These are phyloP conservation scores for Inga oerstediana DNA, from an alignment of 306 rosid genomes.

Conservation along the genomic window DNA sequence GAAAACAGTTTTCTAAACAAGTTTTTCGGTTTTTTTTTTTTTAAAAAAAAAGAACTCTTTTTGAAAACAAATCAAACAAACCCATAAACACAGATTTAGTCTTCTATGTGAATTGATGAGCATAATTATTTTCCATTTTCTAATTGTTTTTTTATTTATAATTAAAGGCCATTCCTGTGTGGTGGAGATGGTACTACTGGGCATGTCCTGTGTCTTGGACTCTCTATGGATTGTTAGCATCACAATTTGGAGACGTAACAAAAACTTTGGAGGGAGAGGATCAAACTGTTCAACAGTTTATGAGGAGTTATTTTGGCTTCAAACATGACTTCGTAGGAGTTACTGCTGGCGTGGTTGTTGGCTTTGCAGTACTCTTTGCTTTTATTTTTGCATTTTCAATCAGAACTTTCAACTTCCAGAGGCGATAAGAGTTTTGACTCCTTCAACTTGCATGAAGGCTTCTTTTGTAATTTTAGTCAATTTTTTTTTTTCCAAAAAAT, in stretches of 20 bases:
- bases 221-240: slow-evolving; percentile 56
- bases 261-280: not conserved
- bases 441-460: not conserved
- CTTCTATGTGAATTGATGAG: not conserved
- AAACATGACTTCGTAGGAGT: slow-evolving; percentile 38
- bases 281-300: slow-evolving; percentile 26
- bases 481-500: too few relatives aligned
- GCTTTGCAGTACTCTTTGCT: slow-evolving; percentile 37
- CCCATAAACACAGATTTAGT: not conserved
- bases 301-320: slow-evolving; percentile 38
- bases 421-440: slow-evolving; percentile 15
- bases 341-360: slow-evolving; percentile 24
- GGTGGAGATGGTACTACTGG: slow-evolving; percentile 85
- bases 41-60: too few relatives aligned
- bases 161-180: slow-evolving; percentile 49
- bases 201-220: slow-evolving; percentile 62
- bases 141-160: not conserved
- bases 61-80: too few relatives aligned
- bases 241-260: slow-evolving; percentile 52
- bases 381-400: slow-evolving; percentile 33
- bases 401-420: slow-evolving; percentile 47
- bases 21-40: too few relatives aligned
- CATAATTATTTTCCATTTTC: not conserved
- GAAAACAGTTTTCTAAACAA: too few relatives aligned
- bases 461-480: not conserved